phyloP scores from a whole-genome alignment of 129 eudicot genomes.

The Glebionis coronaria region DNA sequence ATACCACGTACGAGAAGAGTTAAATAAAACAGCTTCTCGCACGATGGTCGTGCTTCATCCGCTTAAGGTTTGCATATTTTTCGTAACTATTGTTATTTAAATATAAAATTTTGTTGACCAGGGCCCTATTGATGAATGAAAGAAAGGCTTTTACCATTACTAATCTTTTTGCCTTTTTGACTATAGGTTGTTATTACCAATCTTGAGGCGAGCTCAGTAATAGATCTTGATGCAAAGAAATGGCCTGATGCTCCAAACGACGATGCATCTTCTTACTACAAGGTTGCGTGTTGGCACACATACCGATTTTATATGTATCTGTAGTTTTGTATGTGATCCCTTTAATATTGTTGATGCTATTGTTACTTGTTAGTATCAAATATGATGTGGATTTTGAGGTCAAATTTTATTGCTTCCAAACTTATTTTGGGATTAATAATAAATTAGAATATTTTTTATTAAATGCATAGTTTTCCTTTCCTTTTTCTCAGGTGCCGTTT shows the following conservation, averaged over 20 bases:
- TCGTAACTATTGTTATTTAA: neutral
- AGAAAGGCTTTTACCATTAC: no score
- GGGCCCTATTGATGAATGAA: no score
- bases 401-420: no score
- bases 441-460: neutral
- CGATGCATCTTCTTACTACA: conserved; percentile 73
- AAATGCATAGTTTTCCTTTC: neutral
- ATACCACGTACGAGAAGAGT: conserved; percentile 85
- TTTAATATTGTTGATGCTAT: no score
- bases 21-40: conserved; percentile 86
- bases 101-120: no score
- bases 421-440: no score
- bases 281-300: conserved; percentile 36
- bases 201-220: conserved; percentile 61
- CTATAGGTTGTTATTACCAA: conserved; percentile 88
- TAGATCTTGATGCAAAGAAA: conserved; percentile 91
- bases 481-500: conserved; percentile 67
- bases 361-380: no score
- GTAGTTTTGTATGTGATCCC: no score
- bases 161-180: neutral
- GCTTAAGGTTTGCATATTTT: conserved; percentile 61
- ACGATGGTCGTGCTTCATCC: conserved; percentile 90
- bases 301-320: no score
- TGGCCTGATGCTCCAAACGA: conserved; percentile 96
- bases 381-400: no score